phyloP scores from a whole-genome alignment of 495 filamentous ascomycete species.

The Hyphodiscus hymeniophilus region DNA sequence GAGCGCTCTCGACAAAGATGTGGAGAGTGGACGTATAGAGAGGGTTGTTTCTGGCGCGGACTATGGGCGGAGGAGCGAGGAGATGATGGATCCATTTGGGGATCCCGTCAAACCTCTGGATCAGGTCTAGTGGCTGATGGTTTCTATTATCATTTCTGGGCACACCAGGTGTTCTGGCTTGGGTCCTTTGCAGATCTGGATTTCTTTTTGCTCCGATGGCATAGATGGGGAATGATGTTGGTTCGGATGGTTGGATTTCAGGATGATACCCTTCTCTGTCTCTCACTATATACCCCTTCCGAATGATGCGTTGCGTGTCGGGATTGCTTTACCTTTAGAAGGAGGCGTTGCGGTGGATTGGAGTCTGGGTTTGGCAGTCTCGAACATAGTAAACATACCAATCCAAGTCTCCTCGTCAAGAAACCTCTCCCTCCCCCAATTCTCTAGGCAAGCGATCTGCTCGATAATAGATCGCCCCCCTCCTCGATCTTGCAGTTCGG shows the following conservation, averaged over 20 bases:
- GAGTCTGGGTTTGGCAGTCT: no score
- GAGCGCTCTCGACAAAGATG: conserved; percentile 14
- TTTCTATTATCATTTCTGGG: not conserved
- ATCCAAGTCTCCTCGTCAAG: no score
- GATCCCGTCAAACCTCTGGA: conserved; percentile 18
- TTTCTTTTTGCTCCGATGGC: not conserved
- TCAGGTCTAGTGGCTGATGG: conserved; percentile 4
- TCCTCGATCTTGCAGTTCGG: no score
- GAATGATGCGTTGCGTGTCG: not conserved
- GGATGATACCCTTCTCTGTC: conserved; percentile 21
- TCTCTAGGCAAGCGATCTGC: no score
- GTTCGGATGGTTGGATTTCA: not conserved
- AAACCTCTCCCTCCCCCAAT: no score
- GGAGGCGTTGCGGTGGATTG: conserved; percentile 1
- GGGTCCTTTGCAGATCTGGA: no score
- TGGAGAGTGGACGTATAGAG: conserved; percentile 10
- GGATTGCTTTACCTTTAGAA: conserved; percentile 1
- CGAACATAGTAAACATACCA: no score
- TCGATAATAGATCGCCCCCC: no score
- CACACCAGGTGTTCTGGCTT: not conserved
- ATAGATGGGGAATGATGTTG: not conserved
- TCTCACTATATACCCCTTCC: conserved; percentile 17
- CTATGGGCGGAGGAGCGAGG: conserved; percentile 16
- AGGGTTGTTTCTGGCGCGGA: conserved; percentile 6
- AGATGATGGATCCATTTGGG: conserved; percentile 17